Percentiles rank a stretch among this genome's conserved stretches.
phyloP scores from a whole-genome alignment of 148 eudicot genomes.

The Euryodendron excelsum region DNA sequence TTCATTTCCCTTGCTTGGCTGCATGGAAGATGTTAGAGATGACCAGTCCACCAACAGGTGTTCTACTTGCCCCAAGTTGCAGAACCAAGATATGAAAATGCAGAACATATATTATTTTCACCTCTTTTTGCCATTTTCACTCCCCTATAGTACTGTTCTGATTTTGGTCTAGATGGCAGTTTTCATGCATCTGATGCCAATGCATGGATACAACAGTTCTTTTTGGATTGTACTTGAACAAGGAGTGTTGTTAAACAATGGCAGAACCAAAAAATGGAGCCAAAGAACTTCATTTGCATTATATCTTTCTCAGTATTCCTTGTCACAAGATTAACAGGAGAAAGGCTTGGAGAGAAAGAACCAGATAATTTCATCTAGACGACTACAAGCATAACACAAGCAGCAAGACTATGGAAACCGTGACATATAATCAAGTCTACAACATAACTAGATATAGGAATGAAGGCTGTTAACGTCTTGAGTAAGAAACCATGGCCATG shows the following conservation, averaged over 20 bases:
- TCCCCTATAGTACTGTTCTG: not conserved
- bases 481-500: too few relatives aligned
- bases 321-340: not conserved
- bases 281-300: not conserved
- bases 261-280: not conserved
- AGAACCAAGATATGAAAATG: conserved; percentile 53
- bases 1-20: conserved; percentile 64
- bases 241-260: not conserved
- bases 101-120: not conserved
- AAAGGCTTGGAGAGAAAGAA: not conserved
- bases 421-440: too few relatives aligned
- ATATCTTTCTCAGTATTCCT: not conserved
- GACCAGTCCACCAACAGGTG: conserved; percentile 78
- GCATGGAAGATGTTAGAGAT: conserved; percentile 57
- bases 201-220: not conserved
- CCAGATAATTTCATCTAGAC: too few relatives aligned
- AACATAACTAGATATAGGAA: too few relatives aligned
- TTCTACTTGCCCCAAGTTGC: conserved; percentile 55
- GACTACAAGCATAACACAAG: too few relatives aligned
- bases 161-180: not conserved
- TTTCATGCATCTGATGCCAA: not conserved
- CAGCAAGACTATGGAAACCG: too few relatives aligned
- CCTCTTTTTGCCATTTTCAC: not conserved
- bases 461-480: too few relatives aligned
- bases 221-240: not conserved